These are phyloP conservation scores for Boletus pseudopeckii DNA, from an alignment of 768 basidiomycete species.

Conservation along the genomic window DNA sequence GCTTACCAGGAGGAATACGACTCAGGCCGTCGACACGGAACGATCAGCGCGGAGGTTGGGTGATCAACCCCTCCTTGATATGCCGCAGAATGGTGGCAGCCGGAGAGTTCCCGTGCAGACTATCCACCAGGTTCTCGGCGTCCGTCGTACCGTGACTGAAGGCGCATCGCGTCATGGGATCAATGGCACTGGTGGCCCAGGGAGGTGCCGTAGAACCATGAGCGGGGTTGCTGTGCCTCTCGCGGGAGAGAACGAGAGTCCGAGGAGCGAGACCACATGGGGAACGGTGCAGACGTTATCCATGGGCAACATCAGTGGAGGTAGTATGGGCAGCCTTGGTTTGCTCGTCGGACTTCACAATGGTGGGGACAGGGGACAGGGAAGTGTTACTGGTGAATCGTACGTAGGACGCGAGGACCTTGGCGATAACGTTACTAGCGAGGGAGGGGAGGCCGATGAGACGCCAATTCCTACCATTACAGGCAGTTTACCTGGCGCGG, in stretches of 20 bases:
- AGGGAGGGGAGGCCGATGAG: conserved; percentile 19
- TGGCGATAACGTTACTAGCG: conserved; percentile 11
- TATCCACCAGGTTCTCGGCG: conserved; percentile 10
- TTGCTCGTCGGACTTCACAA: conserved; percentile 30
- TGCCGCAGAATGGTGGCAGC: conserved; percentile 14
- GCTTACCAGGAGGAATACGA: conserved; percentile 25
- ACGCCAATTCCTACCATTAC: conserved; percentile 19
- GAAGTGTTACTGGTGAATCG: conserved; percentile 15
- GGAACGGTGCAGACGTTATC: conserved; percentile 32
- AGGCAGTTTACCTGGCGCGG: conserved; percentile 19
- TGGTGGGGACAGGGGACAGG: conserved; percentile 27
- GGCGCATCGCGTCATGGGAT: conserved; percentile 2
- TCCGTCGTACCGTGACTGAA: conserved; percentile 23
- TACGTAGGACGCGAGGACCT: conserved; percentile 17
- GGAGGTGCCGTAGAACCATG: conserved; percentile 4
- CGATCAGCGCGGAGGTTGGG: conserved; percentile 19
- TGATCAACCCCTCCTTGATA: conserved; percentile 12
- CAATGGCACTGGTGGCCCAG: conserved; percentile 9
- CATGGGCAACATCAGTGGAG: conserved; percentile 15
- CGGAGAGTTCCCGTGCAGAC: conserved; percentile 18
- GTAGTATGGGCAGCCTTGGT: conserved; percentile 29
- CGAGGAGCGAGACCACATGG: conserved; percentile 36
- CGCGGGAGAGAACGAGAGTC: conserved; percentile 23
- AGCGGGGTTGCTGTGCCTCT: conserved; percentile 15
- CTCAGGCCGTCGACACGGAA: conserved; percentile 15